phyloP scores from a whole-genome alignment of 441 rosid genomes.

The Jatropha multifida region DNA sequence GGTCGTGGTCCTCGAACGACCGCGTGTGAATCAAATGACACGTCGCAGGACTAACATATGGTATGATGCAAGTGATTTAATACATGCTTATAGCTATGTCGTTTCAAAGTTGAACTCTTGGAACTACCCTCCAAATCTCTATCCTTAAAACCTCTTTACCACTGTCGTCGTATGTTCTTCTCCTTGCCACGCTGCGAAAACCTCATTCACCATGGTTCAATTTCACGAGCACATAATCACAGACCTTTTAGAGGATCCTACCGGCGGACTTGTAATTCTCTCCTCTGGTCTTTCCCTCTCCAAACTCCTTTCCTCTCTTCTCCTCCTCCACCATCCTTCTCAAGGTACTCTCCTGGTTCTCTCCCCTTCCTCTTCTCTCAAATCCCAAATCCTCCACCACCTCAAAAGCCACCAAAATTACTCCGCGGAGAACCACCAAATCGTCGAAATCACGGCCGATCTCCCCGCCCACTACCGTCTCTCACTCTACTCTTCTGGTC shows the following conservation, averaged over 20 bases:
- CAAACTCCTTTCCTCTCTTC: constrained; percentile 63
- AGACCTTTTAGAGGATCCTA: constrained; percentile 73
- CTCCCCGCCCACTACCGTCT: constrained; percentile 73
- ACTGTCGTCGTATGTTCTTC: background rate
- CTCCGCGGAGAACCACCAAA: constrained; percentile 26
- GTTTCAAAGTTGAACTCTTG: background rate
- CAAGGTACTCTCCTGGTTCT: constrained; percentile 80
- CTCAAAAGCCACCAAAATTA: constrained; percentile 28
- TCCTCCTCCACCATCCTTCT: constrained; percentile 68
- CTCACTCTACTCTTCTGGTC: constrained; percentile 79
- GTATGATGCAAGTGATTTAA: no score
- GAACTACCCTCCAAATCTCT: background rate
- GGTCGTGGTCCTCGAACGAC: no score
- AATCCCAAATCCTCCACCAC: constrained; percentile 56
- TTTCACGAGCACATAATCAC: constrained; percentile 80
- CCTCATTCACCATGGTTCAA: constrained; percentile 45
- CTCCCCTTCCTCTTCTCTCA: constrained; percentile 59
- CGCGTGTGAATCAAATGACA: no score
- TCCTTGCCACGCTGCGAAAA: constrained; percentile 3
- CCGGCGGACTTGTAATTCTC: constrained; percentile 72
- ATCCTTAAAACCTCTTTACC: background rate
- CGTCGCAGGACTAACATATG: no score
- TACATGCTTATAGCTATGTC: background rate
- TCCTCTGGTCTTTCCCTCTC: constrained; percentile 89
- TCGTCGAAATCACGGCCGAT: constrained; percentile 75